A percentile compares a stretch with the other conserved stretches of the same genome.
Conservation (phyloP, 139 green algal genomes). For the Chlamydomonas eustigma region DNA sequence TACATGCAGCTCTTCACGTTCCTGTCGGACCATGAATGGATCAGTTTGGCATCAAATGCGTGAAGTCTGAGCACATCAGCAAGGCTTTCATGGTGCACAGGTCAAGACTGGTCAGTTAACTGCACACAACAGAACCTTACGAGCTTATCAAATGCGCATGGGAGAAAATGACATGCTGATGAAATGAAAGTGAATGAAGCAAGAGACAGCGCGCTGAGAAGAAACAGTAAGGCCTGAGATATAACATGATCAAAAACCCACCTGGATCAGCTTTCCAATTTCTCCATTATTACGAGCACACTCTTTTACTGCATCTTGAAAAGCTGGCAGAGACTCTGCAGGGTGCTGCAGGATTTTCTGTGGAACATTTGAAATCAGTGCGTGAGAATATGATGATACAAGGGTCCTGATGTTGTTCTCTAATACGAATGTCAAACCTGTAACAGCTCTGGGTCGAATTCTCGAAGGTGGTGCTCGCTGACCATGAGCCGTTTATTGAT, state of each 20-base stretch:
- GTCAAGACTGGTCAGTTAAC: too few relatives aligned
- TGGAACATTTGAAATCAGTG: too few relatives aligned
- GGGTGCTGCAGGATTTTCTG: conserved; percentile 64
- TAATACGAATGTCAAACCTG: neutral
- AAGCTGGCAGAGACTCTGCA: conserved; percentile 70
- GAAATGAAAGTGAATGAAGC: neutral
- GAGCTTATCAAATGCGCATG: too few relatives aligned
- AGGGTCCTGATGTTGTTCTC: too few relatives aligned
- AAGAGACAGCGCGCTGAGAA: neutral
- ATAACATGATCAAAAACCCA: neutral
- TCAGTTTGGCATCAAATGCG: too few relatives aligned
- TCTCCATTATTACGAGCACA: conserved; percentile 5
- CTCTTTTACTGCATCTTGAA: conserved; percentile 87
- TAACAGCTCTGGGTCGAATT: conserved; percentile 72
- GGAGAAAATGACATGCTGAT: too few relatives aligned
- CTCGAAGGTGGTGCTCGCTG: conserved; percentile 65
- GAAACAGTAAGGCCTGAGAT: neutral
- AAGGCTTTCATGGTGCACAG: too few relatives aligned
- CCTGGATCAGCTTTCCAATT: neutral
- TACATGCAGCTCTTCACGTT: conserved; percentile 59
- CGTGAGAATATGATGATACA: too few relatives aligned
- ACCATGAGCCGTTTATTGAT: conserved; percentile 53
- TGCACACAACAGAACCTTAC: too few relatives aligned
- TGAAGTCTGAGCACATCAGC: too few relatives aligned
- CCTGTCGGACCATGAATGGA: conserved; percentile 39